A percentile compares a stretch with the other conserved stretches of the same genome.
These are phyloP conservation scores for Actinomortierella wolfii DNA, from an alignment of 371 early-diverging fungal genomes.

Conservation along the genomic window DNA sequence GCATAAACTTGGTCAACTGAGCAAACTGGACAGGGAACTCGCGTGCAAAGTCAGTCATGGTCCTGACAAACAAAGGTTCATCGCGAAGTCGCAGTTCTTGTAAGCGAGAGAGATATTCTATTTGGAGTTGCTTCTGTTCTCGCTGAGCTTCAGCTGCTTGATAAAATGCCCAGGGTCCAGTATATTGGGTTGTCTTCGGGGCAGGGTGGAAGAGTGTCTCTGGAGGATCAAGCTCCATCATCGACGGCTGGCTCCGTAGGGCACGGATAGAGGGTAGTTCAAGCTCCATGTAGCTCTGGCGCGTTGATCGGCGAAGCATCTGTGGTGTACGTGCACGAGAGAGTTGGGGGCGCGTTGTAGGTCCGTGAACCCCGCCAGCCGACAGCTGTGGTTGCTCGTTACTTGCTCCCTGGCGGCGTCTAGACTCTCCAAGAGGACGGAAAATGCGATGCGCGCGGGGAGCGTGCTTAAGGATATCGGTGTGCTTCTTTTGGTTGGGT, in stretches of 20 bases:
- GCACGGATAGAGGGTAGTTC: conserved; percentile 35
- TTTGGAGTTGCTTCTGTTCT: conserved; percentile 23
- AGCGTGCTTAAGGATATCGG: no score
- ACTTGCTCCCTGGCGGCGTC: no score
- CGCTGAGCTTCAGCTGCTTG: conserved; percentile 42
- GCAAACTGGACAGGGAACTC: conserved; percentile 40
- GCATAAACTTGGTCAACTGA: conserved; percentile 34
- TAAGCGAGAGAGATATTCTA: conserved; percentile 29
- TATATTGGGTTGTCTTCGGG: conserved; percentile 20
- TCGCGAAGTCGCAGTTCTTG: conserved; percentile 36
- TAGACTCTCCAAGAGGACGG: no score
- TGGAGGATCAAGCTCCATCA: conserved; percentile 44
- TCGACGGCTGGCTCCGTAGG: conserved; percentile 31
- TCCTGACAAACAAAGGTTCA: conserved; percentile 19
- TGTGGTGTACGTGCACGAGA: no score
- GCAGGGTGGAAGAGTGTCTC: conserved; percentile 25
- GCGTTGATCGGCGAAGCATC: no score
- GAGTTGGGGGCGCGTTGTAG: no score
- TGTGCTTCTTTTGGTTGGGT: no score
- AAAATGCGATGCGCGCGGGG: no score
- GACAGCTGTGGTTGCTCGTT: no score
- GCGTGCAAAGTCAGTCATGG: conserved; percentile 34
- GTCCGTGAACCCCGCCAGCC: no score
- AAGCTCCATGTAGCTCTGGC: conserved; percentile 24
- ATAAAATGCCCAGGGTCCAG: conserved; percentile 41